Evolutionary conservation across 129 eudicot genomes (phyloP).

Genomic region (Saussurea involucrata): DNA sequence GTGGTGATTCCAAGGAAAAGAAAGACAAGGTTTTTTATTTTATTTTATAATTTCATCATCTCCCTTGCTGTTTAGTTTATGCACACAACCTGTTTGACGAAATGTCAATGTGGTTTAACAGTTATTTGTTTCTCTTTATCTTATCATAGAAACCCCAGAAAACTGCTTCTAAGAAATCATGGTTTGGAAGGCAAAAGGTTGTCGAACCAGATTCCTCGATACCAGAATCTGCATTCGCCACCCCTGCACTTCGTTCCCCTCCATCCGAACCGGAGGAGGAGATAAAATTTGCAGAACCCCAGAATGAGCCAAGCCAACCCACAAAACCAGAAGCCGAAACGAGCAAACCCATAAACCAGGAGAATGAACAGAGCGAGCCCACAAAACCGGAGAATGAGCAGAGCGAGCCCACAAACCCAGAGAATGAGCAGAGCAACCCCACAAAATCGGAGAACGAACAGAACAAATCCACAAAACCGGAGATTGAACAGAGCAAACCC

Average conservation of each 20-base stretch:
- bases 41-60: neutral
- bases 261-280: conserved; percentile 27
- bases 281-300: conserved; percentile 25
- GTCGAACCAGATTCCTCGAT: conserved; percentile 26
- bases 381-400: conserved; percentile 1
- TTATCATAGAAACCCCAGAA: conserved; percentile 31
- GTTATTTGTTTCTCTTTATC: neutral
- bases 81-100: conserved; percentile 7
- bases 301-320: conserved; percentile 24
- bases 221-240: conserved; percentile 31
- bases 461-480: conserved; percentile 3
- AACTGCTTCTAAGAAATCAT: conserved; percentile 28
- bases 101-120: neutral
- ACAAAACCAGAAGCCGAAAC: neutral
- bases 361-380: neutral
- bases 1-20: conserved; percentile 40
- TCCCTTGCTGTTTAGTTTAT: neutral
- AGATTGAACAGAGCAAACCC: neutral
- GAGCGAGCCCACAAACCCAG: neutral
- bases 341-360: neutral
- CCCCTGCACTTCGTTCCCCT: conserved; percentile 28
- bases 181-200: conserved; percentile 39
- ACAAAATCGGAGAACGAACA: neutral
- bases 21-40: conserved; percentile 27
- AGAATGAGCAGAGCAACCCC: neutral